Percentiles rank a stretch among this genome's conserved stretches.
Evolutionary conservation across 2,329 filamentous ascomycete species (phyloP).

Genomic region (Cordyceps javanica): DNA sequence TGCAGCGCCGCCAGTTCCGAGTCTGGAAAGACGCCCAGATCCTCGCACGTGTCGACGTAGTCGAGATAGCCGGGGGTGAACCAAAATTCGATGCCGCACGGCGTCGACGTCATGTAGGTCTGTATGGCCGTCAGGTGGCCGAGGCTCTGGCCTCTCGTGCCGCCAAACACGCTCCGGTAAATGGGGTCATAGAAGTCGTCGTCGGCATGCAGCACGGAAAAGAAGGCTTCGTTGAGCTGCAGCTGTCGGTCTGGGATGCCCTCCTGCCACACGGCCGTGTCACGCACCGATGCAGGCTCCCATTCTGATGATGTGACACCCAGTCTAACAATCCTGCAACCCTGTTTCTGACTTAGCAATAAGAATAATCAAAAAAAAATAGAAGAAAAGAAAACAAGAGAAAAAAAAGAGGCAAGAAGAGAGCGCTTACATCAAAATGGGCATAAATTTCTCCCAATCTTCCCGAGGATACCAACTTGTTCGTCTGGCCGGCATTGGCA

Average conservation of each 20-base stretch:
- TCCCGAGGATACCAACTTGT: background rate
- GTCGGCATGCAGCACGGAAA: background rate
- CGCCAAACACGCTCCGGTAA: background rate
- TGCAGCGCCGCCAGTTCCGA: background rate
- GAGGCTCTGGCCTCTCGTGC: background rate
- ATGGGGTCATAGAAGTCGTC: background rate
- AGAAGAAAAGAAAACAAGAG: background rate
- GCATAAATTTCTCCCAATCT: background rate
- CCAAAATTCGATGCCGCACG: background rate
- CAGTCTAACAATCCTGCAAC: background rate
- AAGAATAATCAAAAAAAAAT: background rate
- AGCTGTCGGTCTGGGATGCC: background rate
- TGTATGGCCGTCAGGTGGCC: background rate
- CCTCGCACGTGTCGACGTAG: background rate
- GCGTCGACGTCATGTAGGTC: background rate
- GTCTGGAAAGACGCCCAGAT: background rate
- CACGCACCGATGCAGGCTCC: background rate
- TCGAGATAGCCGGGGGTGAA: background rate
- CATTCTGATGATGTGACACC: background rate
- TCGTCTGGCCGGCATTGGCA: background rate
- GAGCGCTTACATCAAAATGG: background rate
- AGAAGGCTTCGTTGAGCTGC: background rate
- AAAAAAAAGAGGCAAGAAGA: background rate
- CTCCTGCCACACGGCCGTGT: background rate
- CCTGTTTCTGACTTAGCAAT: background rate